phyloP scores from a whole-genome alignment of 805 yeast genomes.

The Aciculoconidium aculeatum region DNA sequence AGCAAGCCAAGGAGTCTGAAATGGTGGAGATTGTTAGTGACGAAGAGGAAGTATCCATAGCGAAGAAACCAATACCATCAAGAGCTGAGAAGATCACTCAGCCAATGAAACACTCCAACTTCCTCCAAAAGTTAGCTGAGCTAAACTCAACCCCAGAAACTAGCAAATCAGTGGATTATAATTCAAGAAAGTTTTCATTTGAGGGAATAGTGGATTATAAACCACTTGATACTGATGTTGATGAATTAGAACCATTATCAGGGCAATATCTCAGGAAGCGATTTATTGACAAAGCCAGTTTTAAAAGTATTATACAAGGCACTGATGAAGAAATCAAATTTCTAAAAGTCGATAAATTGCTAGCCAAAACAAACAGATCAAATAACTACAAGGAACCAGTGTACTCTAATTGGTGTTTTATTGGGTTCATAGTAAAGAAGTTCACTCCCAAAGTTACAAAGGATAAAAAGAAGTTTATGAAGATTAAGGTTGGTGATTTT shows the following conservation, averaged over 20 bases:
- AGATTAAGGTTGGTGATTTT: slow-evolving; percentile 64
- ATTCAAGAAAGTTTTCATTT: slow-evolving; percentile 21
- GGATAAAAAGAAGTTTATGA: slow-evolving; percentile 45
- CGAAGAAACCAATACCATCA: background rate
- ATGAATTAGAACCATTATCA: slow-evolving; percentile 19
- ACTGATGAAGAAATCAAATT: slow-evolving; percentile 35
- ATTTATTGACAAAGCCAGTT: slow-evolving; percentile 22
- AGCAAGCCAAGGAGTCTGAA: slow-evolving; percentile 3
- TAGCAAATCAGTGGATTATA: slow-evolving; percentile 14
- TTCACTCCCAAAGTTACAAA: slow-evolving; percentile 45
- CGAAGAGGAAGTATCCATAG: slow-evolving; percentile 8
- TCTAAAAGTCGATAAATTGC: slow-evolving; percentile 51
- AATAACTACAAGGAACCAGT: slow-evolving; percentile 55
- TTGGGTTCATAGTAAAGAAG: slow-evolving; percentile 65
- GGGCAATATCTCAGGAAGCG: slow-evolving; percentile 13
- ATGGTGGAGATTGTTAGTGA: slow-evolving; percentile 6
- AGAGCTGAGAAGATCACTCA: background rate
- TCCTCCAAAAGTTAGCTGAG: no score
- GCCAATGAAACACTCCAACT: no score
- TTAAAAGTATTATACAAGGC: slow-evolving; percentile 38
- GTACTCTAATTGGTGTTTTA: slow-evolving; percentile 70
- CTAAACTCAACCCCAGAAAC: slow-evolving; percentile 12
- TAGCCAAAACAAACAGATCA: slow-evolving; percentile 66
- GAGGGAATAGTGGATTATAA: slow-evolving; percentile 9
- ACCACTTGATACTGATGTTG: slow-evolving; percentile 7